Base-by-base conservation (phyloP, 345 rosid species). In the Rhodamnia rubescens region DNA sequence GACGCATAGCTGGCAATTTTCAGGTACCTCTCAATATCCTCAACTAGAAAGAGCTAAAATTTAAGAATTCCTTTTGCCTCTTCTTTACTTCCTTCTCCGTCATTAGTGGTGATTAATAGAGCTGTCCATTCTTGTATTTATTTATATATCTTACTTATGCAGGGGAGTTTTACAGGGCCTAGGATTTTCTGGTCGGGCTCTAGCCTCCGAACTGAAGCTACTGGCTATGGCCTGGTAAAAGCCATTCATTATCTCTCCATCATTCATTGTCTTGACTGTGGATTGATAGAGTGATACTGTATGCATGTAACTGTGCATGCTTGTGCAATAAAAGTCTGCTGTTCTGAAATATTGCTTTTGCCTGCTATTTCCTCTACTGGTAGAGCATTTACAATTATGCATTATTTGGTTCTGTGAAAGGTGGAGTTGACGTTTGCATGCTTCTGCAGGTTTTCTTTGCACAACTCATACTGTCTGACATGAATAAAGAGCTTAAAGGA, bases 131-230 rank as follows among this genome's bases (percentile, higher is more conserved):
- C 88, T 53, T 89, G 85, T 84, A 90, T 93, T 88, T 87, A 88
- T 91, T 87, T 90, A 85, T 86, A 87, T 91, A 87, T 90, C 89
- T 90, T 64, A 88, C 95, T 92, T 93, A 89, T 95, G 98, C 98
- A 97, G 99, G 99, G 99, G 92, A 97, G 99, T 93, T 97, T 93
- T 93, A 92, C 98, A 91, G 99, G 98, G 88, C 98, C 99, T 44
- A 92, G 96, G 88, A 93, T 93, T 92, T 96, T 93, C 88, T 97
- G 98, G 99, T 95, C 99, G 75, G 98, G 98, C 83, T 97, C 99
- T 89, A 97, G 99, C 89, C 99, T 97, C 80, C 96, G 98, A 88
- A 97, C 99, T 85, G 99, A 97, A 93, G 99, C 99, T 86, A 95
- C 98, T 89, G 99, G 99, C 90, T 97, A 97, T 91, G 99, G 99